Base-by-base conservation (phyloP, 2,329 filamentous ascomycete species). In the Zalaria sp. region DNA sequence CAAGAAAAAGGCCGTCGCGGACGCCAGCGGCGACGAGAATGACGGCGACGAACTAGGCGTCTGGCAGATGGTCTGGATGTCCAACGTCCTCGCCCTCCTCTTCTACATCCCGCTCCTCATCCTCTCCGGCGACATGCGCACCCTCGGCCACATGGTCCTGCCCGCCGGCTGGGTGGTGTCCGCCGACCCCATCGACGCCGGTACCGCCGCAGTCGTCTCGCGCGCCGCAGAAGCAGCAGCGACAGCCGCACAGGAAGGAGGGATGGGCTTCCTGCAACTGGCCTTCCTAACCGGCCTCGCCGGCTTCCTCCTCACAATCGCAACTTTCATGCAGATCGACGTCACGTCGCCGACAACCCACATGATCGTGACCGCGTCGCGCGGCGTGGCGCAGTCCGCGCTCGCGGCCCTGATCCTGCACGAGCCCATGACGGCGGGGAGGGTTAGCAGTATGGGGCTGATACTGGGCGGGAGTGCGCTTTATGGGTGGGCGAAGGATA, bases 51-150 rank as follows among this genome's bases (percentile, higher is more conserved):
- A 42, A 6, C 18, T 18, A 18, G 40, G 40, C 25, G 38, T 42
- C 35, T 42, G 40, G 40, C 40, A 42, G 25, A 42, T 42, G 40
- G 40, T 42, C n/a, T 42, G 40, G 40, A 42, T 42, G 40, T 37
- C 40, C 4, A 42, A 42, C 5, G 37, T 35, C 35, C 37, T 42
- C 35, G 40, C 40, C 11, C 25, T 42, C 25, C 35, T 26, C 28
- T 42, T 35, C 40, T 42, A 42, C 25, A 27, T 42, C 5, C 40
- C 40, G 8, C 40, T 42, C 18, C 38, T 42, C 35, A 31, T 42
- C 40, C 37, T 42, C 27, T 42, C 40, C 4, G 40, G 40, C 35
- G 40, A 42, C n/a, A 25, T 28, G 7, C 25, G 29, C 11, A 28
- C 29, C 4, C 38, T 42, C 5, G 37, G 35, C 11, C 25, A 18